A percentile compares a stretch with the other conserved stretches of the same genome.
Evolutionary conservation across 2,329 filamentous ascomycete genomes (phyloP).

Genomic region (Fusarium sp.): DNA sequence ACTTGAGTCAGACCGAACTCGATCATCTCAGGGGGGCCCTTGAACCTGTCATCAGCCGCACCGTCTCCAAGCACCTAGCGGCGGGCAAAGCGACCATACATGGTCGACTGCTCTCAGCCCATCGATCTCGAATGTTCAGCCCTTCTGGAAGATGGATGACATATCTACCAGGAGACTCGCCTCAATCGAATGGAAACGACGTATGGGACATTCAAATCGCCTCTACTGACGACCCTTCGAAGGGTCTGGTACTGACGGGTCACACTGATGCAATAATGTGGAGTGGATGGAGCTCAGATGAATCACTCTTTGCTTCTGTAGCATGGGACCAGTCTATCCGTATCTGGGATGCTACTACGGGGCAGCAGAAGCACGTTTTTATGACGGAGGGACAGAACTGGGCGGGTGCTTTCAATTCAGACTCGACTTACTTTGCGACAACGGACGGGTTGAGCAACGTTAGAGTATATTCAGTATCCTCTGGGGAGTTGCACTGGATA

Average conservation of each 20-base stretch:
- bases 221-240: not conserved
- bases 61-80: not conserved
- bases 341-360: conserved; percentile 12
- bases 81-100: not conserved
- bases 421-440: conserved; percentile 3
- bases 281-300: conserved; percentile 25
- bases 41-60: not conserved
- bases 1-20: not conserved
- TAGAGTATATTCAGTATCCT: not conserved
- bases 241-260: not conserved
- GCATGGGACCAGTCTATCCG: conserved; percentile 19
- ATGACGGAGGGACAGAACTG: conserved; percentile 15
- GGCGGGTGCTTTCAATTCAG: conserved; percentile 12
- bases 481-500: not conserved
- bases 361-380: conserved; percentile 3
- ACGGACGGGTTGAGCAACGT: conserved; percentile 14
- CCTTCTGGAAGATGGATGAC: conserved; percentile 6
- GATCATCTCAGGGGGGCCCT: not conserved
- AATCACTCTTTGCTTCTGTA: conserved; percentile 19
- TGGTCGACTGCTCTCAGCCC: not conserved
- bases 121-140: conserved; percentile 7
- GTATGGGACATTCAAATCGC: conserved; percentile 12
- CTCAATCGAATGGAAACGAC: not conserved
- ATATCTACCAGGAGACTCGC: not conserved
- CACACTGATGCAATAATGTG: conserved; percentile 21